Base-by-base conservation (phyloP, 169 alveolate species). In the Plasmodium vivax region DNA sequence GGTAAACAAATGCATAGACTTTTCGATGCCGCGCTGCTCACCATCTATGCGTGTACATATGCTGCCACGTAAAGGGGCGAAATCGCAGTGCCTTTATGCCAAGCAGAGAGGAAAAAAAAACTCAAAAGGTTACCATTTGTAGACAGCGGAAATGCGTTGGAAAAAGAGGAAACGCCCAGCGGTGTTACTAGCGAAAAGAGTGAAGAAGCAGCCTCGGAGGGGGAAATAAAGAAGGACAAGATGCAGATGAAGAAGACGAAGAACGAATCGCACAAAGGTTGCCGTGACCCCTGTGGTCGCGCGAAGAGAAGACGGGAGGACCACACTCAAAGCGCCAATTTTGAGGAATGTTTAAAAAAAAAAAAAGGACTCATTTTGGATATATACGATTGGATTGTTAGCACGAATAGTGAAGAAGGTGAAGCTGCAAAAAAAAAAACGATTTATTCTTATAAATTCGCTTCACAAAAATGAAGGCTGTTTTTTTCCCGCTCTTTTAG, bases 291-390 rank as follows among this genome's bases (percentile, higher is more conserved):
- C 14, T 19, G 34, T 56, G 43, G 47, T n/a, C 54, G 19, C 77
- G 38, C 3, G 68, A 84, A 84, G 74, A 41, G 32, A 72, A 72
- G n/a, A 16, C 45, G 27, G 19, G 19, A 72, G 36, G 27, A 73
- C 71, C 19, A 75, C 54, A 56, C 23, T 36, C 16, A 87, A 7
- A 56, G 45, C 32, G 62, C 58, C 34, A 68, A 14, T 16, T 19
- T 43, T 7, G 93, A 84, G 36, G 93, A 84, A 6, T 84, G 74
- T 19, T 72, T 54, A 79, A 72, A 30, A 43, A 75, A 58, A 54
- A 85, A 87, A 32, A 75, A 77, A 51, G 93, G 93, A 6, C 62
- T 87, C 79, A 87, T 87, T 71, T 75, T 75, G 32, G 93, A 87
- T 71, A 87, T 87, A 77, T 87, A 87, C 30, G 87, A 87, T 87